Base-by-base conservation (phyloP, 768 basidiomycete genomes). In the Terana coerulea region DNA sequence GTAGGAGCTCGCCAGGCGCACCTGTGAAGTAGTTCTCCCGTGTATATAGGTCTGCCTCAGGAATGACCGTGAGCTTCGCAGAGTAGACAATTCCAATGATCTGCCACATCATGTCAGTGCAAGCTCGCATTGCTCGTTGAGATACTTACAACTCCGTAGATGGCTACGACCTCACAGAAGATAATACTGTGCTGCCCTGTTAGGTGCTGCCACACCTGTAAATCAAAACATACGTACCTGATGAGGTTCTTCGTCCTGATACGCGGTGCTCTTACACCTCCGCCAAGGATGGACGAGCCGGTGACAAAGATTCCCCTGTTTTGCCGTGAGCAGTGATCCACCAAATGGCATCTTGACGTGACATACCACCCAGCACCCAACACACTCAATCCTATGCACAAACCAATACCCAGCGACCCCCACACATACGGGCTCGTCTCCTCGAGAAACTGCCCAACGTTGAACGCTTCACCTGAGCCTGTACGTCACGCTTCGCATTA, bases 121-220 rank as follows among this genome's bases (percentile, higher is more conserved):
- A 17, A 5, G 11, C 10, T 5, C 26, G 24, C 15, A 34, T 30
- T 10, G 17, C 9, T 15, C 8, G 14, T 10, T 12, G 12, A 22
- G 11, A 49, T 15, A 77, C 88, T 53, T 70, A 94, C 91, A 47
- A 92, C 91, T 51, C 90, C 97, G 72, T 98, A 98, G 64, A 99
- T 98, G 52, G 95, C 97, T 25, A 99, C 95, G 64, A 98, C 97
- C 74, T 98, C 95, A 69, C 95, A 98, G 77, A 98, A 98, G 64
- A 99, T 98, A 74, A 98, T 93, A 59, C 95, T 98, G 62, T n/a
- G n/a, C n/a, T n/a, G n/a, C n/a, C n/a, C n/a, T n/a, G n/a, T n/a
- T n/a, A n/a, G n/a, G n/a, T n/a, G n/a, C n/a, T n/a, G n/a, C n/a
- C n/a, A n/a, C n/a, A n/a, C n/a, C n/a, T n/a, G n/a, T n/a, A n/a